These are phyloP conservation scores for Polygonum aviculare DNA, from an alignment of 148 eudicot genomes.

Conservation along the genomic window DNA sequence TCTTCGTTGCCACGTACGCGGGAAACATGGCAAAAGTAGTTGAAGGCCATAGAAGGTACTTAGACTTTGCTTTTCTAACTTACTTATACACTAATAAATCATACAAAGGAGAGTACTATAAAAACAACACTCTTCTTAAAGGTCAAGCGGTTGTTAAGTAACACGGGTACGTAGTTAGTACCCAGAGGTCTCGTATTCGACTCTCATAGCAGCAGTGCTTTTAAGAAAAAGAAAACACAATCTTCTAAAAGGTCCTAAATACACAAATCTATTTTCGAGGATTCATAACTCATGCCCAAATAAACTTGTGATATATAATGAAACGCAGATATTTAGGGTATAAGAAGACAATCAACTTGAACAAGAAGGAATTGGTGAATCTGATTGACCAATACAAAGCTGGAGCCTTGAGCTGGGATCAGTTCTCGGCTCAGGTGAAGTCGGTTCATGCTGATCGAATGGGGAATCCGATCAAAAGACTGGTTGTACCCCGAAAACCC, in stretches of 20 bases:
- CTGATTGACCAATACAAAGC: constrained; percentile 30
- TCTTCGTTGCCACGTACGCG: constrained; percentile 80
- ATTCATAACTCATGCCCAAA: no score
- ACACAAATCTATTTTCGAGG: no score
- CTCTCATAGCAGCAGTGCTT: no score
- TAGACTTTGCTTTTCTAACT: constrained; percentile 26
- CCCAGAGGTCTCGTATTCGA: no score
- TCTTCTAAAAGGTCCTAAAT: no score
- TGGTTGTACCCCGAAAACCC: constrained; percentile 34
- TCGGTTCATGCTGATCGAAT: constrained; percentile 36
- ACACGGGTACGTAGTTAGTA: no score
- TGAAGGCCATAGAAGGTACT: constrained; percentile 89
- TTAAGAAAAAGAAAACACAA: no score
- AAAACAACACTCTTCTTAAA: no score
- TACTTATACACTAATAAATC: no score
- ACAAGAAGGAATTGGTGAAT: constrained; percentile 36
- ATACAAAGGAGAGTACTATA: no score
- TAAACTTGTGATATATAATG: no score
- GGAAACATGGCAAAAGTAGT: constrained; percentile 99
- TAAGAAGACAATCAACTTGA: constrained; percentile 35
- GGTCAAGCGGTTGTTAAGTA: no score
- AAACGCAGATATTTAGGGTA: constrained; percentile 29
- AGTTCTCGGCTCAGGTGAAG: constrained; percentile 34
- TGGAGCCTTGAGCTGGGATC: constrained; percentile 35
- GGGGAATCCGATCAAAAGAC: constrained; percentile 34